Percentiles rank a stretch among this genome's conserved stretches.
Conservation (phyloP, 2,329 filamentous ascomycete genomes). For the Cordyceps cateniannulata region DNA sequence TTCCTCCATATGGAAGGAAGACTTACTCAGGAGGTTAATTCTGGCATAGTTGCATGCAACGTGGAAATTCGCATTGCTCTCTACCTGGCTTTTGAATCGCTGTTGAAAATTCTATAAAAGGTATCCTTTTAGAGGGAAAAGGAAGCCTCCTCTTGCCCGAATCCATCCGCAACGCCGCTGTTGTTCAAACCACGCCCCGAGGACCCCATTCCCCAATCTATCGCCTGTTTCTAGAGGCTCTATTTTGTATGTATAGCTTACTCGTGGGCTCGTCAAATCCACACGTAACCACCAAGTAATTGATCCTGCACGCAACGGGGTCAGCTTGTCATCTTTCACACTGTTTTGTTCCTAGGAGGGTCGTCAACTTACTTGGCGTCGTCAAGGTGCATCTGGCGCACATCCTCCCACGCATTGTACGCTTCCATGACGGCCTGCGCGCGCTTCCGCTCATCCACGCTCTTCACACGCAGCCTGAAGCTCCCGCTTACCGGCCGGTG, state of each 20-base stretch:
- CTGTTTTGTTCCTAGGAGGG: background rate
- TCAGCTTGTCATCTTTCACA: background rate
- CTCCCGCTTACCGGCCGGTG: slow-evolving; percentile 85
- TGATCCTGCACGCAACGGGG: slow-evolving; percentile 30
- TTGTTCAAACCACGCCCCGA: too few species aligned
- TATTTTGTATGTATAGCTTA: slow-evolving; percentile 39
- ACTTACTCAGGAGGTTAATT: too few species aligned
- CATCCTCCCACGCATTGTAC: slow-evolving; percentile 65
- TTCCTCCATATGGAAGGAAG: too few species aligned
- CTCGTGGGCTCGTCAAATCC: slow-evolving; percentile 50
- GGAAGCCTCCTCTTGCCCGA: too few species aligned
- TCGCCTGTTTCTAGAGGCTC: slow-evolving; percentile 20
- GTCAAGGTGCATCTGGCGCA: slow-evolving; percentile 60
- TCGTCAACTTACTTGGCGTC: slow-evolving; percentile 64
- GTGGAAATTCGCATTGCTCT: too few species aligned
- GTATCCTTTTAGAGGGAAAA: too few species aligned
- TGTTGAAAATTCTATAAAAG: too few species aligned
- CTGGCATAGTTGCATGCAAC: too few species aligned
- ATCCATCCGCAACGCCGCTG: too few species aligned
- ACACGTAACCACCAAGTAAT: slow-evolving; percentile 44
- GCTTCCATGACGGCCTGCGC: slow-evolving; percentile 64
- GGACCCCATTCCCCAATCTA: background rate
- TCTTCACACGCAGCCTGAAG: slow-evolving; percentile 82
- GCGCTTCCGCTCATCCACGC: slow-evolving; percentile 61
- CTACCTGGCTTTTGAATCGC: too few species aligned